Percentiles rank a stretch among this genome's conserved stretches.
Conservation (phyloP, 2,329 filamentous ascomycete genomes). For the Exserohilum turcica region DNA sequence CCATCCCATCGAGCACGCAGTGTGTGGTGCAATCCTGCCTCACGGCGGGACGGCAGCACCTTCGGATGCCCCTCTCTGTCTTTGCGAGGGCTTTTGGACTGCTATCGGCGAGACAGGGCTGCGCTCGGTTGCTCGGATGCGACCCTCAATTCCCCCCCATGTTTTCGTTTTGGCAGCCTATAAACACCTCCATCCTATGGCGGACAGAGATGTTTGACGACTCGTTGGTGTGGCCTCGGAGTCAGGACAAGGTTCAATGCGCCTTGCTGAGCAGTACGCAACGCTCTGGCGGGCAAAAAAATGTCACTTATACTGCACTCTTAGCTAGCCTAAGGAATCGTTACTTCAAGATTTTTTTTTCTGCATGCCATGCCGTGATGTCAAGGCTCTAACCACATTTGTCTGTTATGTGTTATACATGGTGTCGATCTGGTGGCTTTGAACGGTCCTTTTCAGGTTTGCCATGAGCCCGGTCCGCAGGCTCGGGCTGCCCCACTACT, state of each 20-base stretch:
- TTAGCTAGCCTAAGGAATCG: constrained; percentile 39
- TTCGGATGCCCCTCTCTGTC: constrained; percentile 39
- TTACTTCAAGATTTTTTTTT: constrained; percentile 35
- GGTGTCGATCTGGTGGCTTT: constrained; percentile 3
- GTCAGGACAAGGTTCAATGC: constrained; percentile 28
- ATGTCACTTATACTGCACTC: constrained; percentile 34
- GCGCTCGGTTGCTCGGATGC: constrained; percentile 40
- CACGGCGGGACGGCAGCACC: constrained; percentile 20
- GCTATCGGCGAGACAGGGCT: constrained; percentile 29
- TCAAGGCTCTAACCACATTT: neutral
- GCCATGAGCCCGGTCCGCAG: constrained; percentile 14
- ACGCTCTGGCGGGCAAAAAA: constrained; percentile 25
- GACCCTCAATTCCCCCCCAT: constrained; percentile 41
- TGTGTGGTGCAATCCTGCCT: constrained; percentile 25
- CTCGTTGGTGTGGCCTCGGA: constrained; percentile 28
- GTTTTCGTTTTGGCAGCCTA: constrained; percentile 41
- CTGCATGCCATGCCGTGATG: neutral
- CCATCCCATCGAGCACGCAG: constrained; percentile 33
- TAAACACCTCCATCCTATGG: constrained; percentile 30
- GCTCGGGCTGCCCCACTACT: constrained; percentile 18
- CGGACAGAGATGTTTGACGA: constrained; percentile 30
- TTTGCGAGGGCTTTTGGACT: constrained; percentile 26
- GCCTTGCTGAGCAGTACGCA: constrained; percentile 25
- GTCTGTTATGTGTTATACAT: neutral
- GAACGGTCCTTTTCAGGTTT: constrained; percentile 19